Evolutionary conservation across 2,329 filamentous ascomycete genomes (phyloP).

Genomic region (Alternaria angustiovoidea): DNA sequence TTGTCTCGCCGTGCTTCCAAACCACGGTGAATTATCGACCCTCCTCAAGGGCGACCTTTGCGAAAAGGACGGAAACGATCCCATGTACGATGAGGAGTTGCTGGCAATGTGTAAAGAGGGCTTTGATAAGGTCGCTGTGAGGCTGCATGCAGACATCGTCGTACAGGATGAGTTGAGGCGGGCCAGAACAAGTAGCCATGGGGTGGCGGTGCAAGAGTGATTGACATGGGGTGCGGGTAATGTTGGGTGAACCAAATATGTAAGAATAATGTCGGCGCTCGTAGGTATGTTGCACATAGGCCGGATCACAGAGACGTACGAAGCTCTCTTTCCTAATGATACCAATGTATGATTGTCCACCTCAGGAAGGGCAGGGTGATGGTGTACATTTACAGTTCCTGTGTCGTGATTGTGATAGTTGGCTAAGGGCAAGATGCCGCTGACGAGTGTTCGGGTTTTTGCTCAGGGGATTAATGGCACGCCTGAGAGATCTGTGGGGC

Average conservation of each 20-base stretch:
- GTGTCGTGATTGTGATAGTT: neutral
- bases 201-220: neutral
- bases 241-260: neutral
- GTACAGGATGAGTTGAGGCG: neutral
- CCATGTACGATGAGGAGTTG: neutral
- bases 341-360: neutral
- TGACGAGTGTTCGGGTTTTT: too few relatives aligned
- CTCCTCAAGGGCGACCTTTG: conserved; percentile 9
- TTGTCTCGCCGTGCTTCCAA: conserved; percentile 5
- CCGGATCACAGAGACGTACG: too few relatives aligned
- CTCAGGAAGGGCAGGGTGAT: neutral
- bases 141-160: neutral
- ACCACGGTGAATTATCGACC: neutral
- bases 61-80: conserved; percentile 9
- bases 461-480: neutral
- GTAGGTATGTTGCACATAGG: neutral
- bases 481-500: neutral
- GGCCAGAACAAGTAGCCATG: too few relatives aligned
- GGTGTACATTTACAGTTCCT: neutral
- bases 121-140: conserved; percentile 4
- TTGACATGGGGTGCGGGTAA: neutral
- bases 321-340: neutral
- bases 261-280: neutral
- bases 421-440: too few relatives aligned
- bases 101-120: conserved; percentile 12